Conservation (phyloP, 2,329 filamentous ascomycete species). For the Grosmannia huntii region DNA sequence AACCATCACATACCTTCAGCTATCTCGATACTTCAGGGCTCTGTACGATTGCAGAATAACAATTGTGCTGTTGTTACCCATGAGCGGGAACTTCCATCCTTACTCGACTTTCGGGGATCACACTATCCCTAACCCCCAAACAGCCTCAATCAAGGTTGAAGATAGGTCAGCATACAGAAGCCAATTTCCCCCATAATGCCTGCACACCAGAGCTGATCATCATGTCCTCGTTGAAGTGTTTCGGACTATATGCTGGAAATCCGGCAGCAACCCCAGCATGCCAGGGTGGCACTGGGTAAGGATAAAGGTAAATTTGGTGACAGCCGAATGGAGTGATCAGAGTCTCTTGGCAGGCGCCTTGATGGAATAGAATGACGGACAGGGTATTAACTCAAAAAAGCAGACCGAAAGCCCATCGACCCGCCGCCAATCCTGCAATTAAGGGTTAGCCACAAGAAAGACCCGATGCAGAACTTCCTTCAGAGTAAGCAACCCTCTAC, state of each 20-base stretch:
- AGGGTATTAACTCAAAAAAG: slow-evolving; percentile 1
- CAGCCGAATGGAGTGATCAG: not conserved
- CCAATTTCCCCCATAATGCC: no score
- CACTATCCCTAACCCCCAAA: slow-evolving; percentile 6
- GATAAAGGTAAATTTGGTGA: slow-evolving; percentile 49
- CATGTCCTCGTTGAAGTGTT: slow-evolving; percentile 6
- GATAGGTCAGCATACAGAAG: slow-evolving; percentile 3
- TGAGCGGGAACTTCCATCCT: slow-evolving; percentile 9
- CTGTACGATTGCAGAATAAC: not conserved
- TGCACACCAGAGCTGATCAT: slow-evolving; percentile 1
- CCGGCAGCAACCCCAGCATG: slow-evolving; percentile 54
- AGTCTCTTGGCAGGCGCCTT: not conserved
- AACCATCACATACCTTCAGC: no score
- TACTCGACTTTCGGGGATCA: slow-evolving; percentile 10
- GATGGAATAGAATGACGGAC: not conserved
- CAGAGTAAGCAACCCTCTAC: slow-evolving; percentile 38
- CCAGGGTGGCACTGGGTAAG: slow-evolving; percentile 57
- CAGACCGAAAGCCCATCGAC: slow-evolving; percentile 77
- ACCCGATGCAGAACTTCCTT: slow-evolving; percentile 34
- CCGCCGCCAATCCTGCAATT: slow-evolving; percentile 77
- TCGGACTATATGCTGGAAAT: slow-evolving; percentile 25
- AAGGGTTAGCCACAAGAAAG: slow-evolving; percentile 30
- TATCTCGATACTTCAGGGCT: no score
- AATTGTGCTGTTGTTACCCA: slow-evolving; percentile 4
- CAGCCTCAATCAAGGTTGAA: slow-evolving; percentile 5